Percentiles rank a stretch among this genome's conserved stretches.
phyloP scores from a whole-genome alignment of 192 early-diverging fungal genomes.

The Backusella tuberculispora region DNA sequence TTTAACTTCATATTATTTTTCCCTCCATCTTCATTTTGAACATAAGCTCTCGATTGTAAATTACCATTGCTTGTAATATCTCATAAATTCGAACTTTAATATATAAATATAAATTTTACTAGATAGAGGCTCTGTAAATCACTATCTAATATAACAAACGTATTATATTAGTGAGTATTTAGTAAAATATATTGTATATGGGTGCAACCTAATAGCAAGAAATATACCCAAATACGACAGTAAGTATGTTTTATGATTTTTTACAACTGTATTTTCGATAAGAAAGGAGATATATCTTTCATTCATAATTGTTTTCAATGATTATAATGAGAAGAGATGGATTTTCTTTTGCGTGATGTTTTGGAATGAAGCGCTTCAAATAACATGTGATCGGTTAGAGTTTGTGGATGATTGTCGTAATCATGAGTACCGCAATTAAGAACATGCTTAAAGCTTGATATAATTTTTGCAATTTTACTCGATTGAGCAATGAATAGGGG shows the following conservation, averaged over 20 bases:
- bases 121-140: no score
- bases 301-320: conserved; percentile 11
- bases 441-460: conserved; percentile 16
- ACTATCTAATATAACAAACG: no score
- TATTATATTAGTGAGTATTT: no score
- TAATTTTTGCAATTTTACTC: conserved; percentile 12
- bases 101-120: no score
- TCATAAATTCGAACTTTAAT: no score
- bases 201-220: not conserved
- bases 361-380: not conserved
- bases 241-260: no score
- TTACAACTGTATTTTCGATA: not conserved
- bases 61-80: no score
- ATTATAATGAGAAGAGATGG: conserved; percentile 9
- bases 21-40: no score
- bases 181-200: no score
- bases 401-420: conserved; percentile 3
- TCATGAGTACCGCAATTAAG: conserved; percentile 18
- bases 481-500: conserved; percentile 22
- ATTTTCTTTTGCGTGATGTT: conserved; percentile 20
- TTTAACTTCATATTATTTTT: no score
- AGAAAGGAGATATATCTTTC: not conserved
- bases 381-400: not conserved
- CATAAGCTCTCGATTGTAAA: no score
- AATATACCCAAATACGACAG: not conserved